These are phyloP conservation scores for Murraya paniculata DNA, from an alignment of 345 rosid species.

Conservation along the genomic window DNA sequence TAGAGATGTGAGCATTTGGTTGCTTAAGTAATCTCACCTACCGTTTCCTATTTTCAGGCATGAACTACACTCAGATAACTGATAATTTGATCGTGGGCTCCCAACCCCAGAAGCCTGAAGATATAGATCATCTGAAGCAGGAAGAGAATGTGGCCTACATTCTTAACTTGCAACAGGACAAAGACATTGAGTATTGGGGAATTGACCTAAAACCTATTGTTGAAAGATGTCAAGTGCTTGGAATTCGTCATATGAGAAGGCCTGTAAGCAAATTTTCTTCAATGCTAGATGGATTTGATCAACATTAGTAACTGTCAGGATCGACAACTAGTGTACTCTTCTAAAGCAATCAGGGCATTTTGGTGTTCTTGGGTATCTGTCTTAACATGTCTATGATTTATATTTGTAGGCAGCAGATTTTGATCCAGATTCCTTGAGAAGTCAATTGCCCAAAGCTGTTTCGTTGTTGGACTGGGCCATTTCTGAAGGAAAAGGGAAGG, in stretches of 20 bases:
- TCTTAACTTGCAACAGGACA: constrained; percentile 86
- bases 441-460: constrained; percentile 71
- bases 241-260: constrained; percentile 78
- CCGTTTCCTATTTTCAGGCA: constrained; percentile 49
- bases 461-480: constrained; percentile 85
- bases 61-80: constrained; percentile 82
- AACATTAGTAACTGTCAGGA: neutral
- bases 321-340: neutral
- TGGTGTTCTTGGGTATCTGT: neutral
- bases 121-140: constrained; percentile 66
- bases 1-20: neutral
- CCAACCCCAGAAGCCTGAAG: constrained; percentile 87
- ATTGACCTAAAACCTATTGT: constrained; percentile 57
- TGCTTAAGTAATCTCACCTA: constrained; percentile 14
- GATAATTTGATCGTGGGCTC: constrained; percentile 82
- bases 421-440: constrained; percentile 81
- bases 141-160: constrained; percentile 83
- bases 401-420: constrained; percentile 69
- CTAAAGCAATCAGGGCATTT: neutral
- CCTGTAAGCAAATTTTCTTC: constrained; percentile 58
- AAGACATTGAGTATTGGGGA: constrained; percentile 82
- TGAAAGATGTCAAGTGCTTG: constrained; percentile 48
- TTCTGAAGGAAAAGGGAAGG: constrained; percentile 75
- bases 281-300: neutral
- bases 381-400: neutral